phyloP scores from a whole-genome alignment of 805 yeast species.

The Saccharomycopsis amapae region DNA sequence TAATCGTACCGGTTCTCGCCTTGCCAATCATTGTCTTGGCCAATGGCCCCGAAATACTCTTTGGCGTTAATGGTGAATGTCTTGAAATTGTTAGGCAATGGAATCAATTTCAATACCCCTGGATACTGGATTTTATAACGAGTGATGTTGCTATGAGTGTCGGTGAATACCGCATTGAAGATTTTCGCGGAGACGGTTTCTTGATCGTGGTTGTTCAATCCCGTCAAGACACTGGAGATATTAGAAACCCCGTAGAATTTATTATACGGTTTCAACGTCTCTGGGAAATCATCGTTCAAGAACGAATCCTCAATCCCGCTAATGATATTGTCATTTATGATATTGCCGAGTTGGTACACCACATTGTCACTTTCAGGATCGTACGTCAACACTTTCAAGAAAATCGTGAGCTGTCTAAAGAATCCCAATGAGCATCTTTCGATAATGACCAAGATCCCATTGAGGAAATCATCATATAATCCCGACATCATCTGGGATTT shows the following conservation, averaged over 20 bases:
- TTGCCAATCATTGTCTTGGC: background rate
- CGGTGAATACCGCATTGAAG: background rate
- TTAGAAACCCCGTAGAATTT: conserved; percentile 10
- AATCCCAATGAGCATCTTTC: conserved; percentile 7
- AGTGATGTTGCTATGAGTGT: no score
- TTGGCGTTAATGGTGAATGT: conserved; percentile 32
- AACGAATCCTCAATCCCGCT: conserved; percentile 9
- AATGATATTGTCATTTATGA: conserved; percentile 11
- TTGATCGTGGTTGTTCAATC: background rate
- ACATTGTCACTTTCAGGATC: conserved; percentile 2
- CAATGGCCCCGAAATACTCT: background rate
- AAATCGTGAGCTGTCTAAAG: conserved; percentile 10
- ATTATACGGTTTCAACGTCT: conserved; percentile 10
- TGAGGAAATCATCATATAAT: conserved; percentile 8
- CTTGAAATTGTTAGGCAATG: conserved; percentile 42
- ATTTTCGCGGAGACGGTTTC: background rate
- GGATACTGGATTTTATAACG: conserved; percentile 39
- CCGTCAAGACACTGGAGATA: background rate
- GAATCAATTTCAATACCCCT: conserved; percentile 45
- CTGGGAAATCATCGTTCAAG: background rate
- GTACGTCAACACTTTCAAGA: conserved; percentile 8
- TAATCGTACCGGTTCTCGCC: conserved; percentile 32
- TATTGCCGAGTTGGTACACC: conserved; percentile 5
- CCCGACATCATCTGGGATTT: background rate
- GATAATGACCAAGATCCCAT: conserved; percentile 7